A percentile compares a stretch with the other conserved stretches of the same genome.
phyloP scores from a whole-genome alignment of 495 filamentous ascomycete genomes.

The Aspergillus homomorphus region DNA sequence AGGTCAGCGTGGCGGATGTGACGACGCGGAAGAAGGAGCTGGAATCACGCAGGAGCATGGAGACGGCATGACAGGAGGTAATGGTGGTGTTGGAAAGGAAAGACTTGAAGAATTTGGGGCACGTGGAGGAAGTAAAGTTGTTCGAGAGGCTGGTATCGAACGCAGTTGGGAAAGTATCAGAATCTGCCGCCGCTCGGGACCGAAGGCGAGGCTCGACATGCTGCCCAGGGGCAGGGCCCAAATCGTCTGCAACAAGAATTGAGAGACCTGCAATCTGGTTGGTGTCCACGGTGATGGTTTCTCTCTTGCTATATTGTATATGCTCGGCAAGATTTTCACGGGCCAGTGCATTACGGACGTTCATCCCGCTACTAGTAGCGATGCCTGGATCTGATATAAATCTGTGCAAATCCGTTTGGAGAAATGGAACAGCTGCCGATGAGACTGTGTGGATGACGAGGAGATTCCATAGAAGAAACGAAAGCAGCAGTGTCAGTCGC shows the following conservation, averaged over 20 bases:
- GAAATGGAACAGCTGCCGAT: conserved; percentile 4
- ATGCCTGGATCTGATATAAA: background rate
- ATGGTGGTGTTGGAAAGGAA: conserved; percentile 65
- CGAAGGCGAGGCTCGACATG: background rate
- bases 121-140: conserved; percentile 63
- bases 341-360: background rate
- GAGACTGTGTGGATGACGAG: conserved; percentile 9
- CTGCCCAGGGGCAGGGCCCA: background rate
- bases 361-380: background rate
- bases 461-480: conserved; percentile 11
- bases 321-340: background rate
- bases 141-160: conserved; percentile 69
- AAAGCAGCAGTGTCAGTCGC: background rate
- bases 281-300: background rate
- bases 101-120: conserved; percentile 63
- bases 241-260: background rate
- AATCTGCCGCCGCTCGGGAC: conserved; percentile 12
- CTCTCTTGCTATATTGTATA: background rate
- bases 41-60: conserved; percentile 68
- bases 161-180: conserved; percentile 55
- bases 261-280: background rate
- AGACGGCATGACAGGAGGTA: conserved; percentile 68
- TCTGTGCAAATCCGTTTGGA: background rate
- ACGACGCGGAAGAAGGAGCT: conserved; percentile 74
- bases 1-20: conserved; percentile 61